Conservation (phyloP, 164 flowering plant species). For the Stephania japonica region DNA sequence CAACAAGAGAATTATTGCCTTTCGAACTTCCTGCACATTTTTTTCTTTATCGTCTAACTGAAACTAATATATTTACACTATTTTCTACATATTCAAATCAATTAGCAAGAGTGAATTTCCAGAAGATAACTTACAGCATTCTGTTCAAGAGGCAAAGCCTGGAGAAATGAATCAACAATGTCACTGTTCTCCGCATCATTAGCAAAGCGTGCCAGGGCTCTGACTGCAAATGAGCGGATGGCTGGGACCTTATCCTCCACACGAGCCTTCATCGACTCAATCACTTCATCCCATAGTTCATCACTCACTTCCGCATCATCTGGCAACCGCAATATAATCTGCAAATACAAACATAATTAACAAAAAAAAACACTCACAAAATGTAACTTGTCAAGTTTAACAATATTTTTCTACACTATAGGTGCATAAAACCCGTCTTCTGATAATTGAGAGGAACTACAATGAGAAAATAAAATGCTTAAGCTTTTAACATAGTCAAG, state of each 20-base stretch:
- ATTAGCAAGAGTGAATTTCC: background rate
- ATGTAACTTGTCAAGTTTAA: background rate
- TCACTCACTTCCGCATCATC: slow-evolving; percentile 88
- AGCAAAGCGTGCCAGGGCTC: slow-evolving; percentile 86
- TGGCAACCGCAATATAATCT: slow-evolving; percentile 89
- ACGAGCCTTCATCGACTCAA: slow-evolving; percentile 65
- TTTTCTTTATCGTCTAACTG: background rate
- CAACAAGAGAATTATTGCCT: slow-evolving; percentile 66
- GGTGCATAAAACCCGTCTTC: too few relatives aligned
- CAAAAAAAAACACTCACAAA: too few relatives aligned
- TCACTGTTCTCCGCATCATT: slow-evolving; percentile 79
- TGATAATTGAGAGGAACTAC: background rate
- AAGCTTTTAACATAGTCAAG: background rate
- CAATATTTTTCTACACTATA: too few relatives aligned
- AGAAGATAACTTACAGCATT: slow-evolving; percentile 49
- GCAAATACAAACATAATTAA: slow-evolving; percentile 14
- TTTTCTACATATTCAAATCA: background rate
- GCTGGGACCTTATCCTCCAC: slow-evolving; percentile 65
- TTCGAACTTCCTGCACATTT: slow-evolving; percentile 79
- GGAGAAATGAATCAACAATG: slow-evolving; percentile 66
- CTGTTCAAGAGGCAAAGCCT: slow-evolving; percentile 56
- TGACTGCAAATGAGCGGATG: slow-evolving; percentile 63
- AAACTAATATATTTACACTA: background rate
- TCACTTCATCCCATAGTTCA: slow-evolving; percentile 88
- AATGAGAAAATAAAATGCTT: too few relatives aligned